phyloP scores from a whole-genome alignment of 768 basidiomycete species.

The Pleurotus platypus region DNA sequence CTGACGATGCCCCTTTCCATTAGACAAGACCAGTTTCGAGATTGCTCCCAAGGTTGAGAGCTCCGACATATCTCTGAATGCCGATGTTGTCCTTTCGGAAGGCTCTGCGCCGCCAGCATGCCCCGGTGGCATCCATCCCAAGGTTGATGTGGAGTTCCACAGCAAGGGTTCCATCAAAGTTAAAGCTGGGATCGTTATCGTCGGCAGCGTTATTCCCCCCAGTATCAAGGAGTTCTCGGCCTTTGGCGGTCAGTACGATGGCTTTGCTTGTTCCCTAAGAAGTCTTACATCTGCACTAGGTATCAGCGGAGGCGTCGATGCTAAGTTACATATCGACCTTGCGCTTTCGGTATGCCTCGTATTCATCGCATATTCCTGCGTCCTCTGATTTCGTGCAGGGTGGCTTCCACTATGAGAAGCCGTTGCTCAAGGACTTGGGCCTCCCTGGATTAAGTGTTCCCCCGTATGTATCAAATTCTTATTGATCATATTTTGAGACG shows the following conservation, averaged over 20 bases:
- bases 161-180: conserved; percentile 15
- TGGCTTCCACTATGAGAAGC: conserved; percentile 21
- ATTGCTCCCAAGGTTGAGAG: conserved; percentile 6
- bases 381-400: conserved; percentile 15
- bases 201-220: conserved; percentile 24
- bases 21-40: conserved; percentile 5
- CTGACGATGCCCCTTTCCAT: too few relatives aligned
- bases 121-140: neutral
- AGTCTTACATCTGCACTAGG: neutral
- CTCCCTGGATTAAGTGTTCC: conserved; percentile 31
- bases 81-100: conserved; percentile 8
- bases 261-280: neutral
- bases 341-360: conserved; percentile 17
- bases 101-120: neutral
- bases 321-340: conserved; percentile 23
- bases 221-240: conserved; percentile 22
- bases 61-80: conserved; percentile 10
- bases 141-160: neutral
- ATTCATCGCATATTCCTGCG: neutral
- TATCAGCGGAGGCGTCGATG: conserved; percentile 24
- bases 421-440: conserved; percentile 26
- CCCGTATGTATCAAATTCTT: conserved; percentile 16
- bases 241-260: conserved; percentile 10
- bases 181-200: conserved; percentile 21
- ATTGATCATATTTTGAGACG: too few relatives aligned